Percentiles rank a stretch among this genome's conserved stretches.
Evolutionary conservation across 228 moss, liverwort and hornwort species (phyloP).

Genomic region (Sphagnum fallax): DNA sequence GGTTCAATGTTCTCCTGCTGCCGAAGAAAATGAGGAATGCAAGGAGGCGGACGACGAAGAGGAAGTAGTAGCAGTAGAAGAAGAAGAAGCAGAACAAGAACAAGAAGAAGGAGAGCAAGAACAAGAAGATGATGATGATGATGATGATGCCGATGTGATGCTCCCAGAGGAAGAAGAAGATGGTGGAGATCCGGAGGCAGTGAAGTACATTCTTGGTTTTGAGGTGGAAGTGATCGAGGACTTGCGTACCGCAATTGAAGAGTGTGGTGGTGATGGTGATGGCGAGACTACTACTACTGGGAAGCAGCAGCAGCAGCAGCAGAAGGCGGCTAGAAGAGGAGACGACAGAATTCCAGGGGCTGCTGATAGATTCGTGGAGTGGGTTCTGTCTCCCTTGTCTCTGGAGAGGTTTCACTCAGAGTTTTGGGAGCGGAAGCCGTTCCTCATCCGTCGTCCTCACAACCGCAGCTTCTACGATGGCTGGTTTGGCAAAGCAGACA

Average conservation of each 20-base stretch:
- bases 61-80: too few species aligned
- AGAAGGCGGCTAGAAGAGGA: neutral
- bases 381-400: constrained; percentile 66
- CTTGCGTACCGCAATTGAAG: constrained; percentile 10
- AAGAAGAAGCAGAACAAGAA: too few species aligned
- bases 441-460: constrained; percentile 61
- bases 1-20: too few species aligned
- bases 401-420: constrained; percentile 53
- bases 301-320: too few species aligned
- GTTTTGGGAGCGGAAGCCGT: constrained; percentile 82
- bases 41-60: too few species aligned
- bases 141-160: constrained; percentile 27
- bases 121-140: constrained; percentile 7
- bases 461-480: constrained; percentile 67
- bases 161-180: constrained; percentile 52
- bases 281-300: constrained; percentile 19
- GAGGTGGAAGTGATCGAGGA: constrained; percentile 68
- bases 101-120: too few species aligned
- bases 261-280: constrained; percentile 48
- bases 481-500: constrained; percentile 65
- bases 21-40: too few species aligned
- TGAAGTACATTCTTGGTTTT: constrained; percentile 66
- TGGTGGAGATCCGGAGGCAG: constrained; percentile 43
- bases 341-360: constrained; percentile 52
- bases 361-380: constrained; percentile 61